Conservation (phyloP, 2,329 filamentous ascomycete species). For the Didymella segeticola region DNA sequence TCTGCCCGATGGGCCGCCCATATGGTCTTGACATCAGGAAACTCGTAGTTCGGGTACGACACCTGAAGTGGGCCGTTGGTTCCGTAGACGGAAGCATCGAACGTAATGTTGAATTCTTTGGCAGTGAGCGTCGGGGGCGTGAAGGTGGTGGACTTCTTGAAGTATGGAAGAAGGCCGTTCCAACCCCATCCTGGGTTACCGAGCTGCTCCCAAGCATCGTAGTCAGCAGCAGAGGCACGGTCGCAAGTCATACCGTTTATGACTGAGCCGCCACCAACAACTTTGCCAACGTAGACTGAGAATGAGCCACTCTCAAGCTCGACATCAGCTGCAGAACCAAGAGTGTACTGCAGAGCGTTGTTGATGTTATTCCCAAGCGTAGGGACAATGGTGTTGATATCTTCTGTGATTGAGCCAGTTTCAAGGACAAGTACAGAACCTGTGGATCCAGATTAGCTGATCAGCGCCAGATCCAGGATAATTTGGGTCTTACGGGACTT, state of each 20-base stretch:
- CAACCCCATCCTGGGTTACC: slow-evolving; percentile 64
- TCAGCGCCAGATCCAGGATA: not conserved
- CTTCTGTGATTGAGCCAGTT: slow-evolving; percentile 21
- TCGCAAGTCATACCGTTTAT: slow-evolving; percentile 37
- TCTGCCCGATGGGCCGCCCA: slow-evolving; percentile 10
- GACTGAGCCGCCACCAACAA: slow-evolving; percentile 41
- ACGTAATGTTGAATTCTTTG: slow-evolving; percentile 7
- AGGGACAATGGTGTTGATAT: slow-evolving; percentile 18
- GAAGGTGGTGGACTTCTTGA: slow-evolving; percentile 30
- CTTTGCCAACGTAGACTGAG: slow-evolving; percentile 23
- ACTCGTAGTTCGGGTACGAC: slow-evolving; percentile 5
- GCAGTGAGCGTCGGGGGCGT: slow-evolving; percentile 1
- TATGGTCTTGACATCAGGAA: slow-evolving; percentile 15
- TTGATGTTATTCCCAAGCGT: slow-evolving; percentile 21
- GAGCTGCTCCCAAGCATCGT: slow-evolving; percentile 62
- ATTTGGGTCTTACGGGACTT: slow-evolving; percentile 9
- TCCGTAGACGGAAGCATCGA: slow-evolving; percentile 6
- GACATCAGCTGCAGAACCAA: slow-evolving; percentile 22
- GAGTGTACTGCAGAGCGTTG: slow-evolving; percentile 18
- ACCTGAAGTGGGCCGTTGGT: slow-evolving; percentile 2
- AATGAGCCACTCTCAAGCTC: slow-evolving; percentile 28
- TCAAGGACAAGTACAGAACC: slow-evolving; percentile 30
- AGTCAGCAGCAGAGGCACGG: slow-evolving; percentile 38
- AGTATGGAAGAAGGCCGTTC: slow-evolving; percentile 51
- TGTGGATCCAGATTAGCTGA: slow-evolving; percentile 3